A percentile compares a stretch with the other conserved stretches of the same genome.
Conservation (phyloP, 2,329 filamentous ascomycete species). For the Ophiostoma angusticollis region DNA sequence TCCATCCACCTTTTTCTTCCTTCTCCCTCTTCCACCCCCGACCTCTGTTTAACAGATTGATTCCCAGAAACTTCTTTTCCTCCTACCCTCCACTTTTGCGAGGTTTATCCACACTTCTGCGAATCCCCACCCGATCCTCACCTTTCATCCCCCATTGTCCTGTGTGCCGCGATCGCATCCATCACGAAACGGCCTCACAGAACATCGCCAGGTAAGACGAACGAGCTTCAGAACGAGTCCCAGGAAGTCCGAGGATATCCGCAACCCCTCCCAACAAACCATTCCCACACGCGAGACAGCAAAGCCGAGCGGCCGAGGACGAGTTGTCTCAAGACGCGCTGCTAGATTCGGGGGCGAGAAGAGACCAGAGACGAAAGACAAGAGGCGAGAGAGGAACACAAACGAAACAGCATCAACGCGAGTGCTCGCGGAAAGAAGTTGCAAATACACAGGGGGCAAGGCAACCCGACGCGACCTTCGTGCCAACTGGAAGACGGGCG, state of each 20-base stretch:
- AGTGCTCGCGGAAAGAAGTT: no score
- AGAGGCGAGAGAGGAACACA: no score
- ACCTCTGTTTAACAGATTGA: constrained; percentile 6
- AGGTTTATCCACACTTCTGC: constrained; percentile 13
- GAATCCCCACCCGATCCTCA: constrained; percentile 14
- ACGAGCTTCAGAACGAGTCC: background rate
- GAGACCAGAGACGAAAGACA: no score
- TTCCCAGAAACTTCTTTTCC: constrained; percentile 9
- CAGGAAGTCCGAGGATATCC: background rate
- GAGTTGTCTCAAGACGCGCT: no score
- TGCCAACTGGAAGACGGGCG: no score
- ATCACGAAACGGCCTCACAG: constrained; percentile 8
- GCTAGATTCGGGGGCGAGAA: no score
- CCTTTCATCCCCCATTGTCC: constrained; percentile 7
- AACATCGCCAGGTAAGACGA: constrained; percentile 7
- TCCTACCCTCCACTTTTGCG: constrained; percentile 14
- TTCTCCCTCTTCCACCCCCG: constrained; percentile 6
- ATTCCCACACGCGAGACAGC: background rate
- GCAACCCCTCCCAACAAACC: background rate
- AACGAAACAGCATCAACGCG: no score
- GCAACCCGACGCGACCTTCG: no score
- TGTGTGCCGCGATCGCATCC: constrained; percentile 8
- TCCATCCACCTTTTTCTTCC: constrained; percentile 10
- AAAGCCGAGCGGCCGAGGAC: no score
- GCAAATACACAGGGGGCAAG: no score